A percentile compares a stretch with the other conserved stretches of the same genome.
These are phyloP conservation scores for Aspergillus panamensis DNA, from an alignment of 495 filamentous ascomycete genomes.

Conservation along the genomic window DNA sequence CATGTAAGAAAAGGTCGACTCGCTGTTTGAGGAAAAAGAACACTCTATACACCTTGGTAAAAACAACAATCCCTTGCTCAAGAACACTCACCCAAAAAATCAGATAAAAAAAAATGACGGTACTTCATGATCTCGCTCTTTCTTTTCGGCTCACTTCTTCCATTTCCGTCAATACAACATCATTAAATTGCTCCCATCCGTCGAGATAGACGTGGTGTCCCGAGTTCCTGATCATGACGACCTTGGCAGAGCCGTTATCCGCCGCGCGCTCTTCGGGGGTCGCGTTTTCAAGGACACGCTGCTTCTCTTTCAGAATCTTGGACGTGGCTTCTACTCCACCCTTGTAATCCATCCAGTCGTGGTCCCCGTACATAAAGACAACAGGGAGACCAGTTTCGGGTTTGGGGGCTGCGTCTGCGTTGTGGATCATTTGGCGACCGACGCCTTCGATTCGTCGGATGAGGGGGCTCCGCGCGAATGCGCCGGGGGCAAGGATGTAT, in stretches of 20 bases:
- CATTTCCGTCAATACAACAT: slow-evolving; percentile 60
- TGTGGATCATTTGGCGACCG: slow-evolving; percentile 58
- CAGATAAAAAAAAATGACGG: background rate
- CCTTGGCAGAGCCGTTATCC: slow-evolving; percentile 80
- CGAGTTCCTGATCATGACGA: slow-evolving; percentile 75
- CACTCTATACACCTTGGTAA: slow-evolving; percentile 9
- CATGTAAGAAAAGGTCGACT: background rate
- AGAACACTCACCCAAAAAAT: background rate
- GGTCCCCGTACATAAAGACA: slow-evolving; percentile 91
- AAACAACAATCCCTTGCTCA: slow-evolving; percentile 1
- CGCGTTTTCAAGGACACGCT: slow-evolving; percentile 51
- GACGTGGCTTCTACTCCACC: slow-evolving; percentile 79
- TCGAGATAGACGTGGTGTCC: slow-evolving; percentile 95
- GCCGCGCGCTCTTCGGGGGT: slow-evolving; percentile 63
- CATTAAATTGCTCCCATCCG: slow-evolving; percentile 86
- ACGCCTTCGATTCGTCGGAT: slow-evolving; percentile 85
- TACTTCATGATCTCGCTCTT: slow-evolving; percentile 17
- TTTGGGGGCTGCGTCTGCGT: slow-evolving; percentile 18
- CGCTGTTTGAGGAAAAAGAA: background rate
- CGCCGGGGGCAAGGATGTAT: slow-evolving; percentile 89
- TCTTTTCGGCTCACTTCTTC: slow-evolving; percentile 59
- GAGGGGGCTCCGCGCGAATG: slow-evolving; percentile 83
- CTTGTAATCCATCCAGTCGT: slow-evolving; percentile 96
- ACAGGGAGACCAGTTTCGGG: slow-evolving; percentile 78
- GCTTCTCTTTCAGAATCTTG: slow-evolving; percentile 69